Evolutionary conservation across 1,139 yeast species (phyloP).

Genomic region (Debaryomyces singareniensis): DNA sequence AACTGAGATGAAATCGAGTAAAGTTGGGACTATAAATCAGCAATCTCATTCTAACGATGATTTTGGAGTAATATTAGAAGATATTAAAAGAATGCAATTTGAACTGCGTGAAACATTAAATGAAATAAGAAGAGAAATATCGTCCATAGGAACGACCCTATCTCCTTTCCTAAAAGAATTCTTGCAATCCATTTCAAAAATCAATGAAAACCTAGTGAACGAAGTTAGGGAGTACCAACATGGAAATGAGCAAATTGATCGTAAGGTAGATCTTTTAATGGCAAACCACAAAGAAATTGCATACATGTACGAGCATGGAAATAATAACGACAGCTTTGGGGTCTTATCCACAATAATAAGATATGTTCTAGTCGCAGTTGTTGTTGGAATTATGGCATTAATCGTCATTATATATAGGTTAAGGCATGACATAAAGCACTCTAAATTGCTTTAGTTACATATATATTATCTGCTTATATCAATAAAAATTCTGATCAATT

Average conservation of each 20-base stretch:
- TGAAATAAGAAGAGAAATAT: constrained; percentile 13
- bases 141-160: constrained; percentile 20
- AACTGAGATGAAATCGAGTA: constrained; percentile 1
- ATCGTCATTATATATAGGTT: constrained; percentile 39
- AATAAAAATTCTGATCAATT: no score
- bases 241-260: constrained; percentile 26
- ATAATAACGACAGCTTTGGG: constrained; percentile 7
- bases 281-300: constrained; percentile 35
- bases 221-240: constrained; percentile 41
- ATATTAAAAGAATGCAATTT: constrained; percentile 12
- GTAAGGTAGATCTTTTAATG: constrained; percentile 40
- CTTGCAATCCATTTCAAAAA: constrained; percentile 23
- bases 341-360: constrained; percentile 19
- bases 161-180: constrained; percentile 31
- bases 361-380: constrained; percentile 39
- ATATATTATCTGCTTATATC: no score
- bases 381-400: constrained; percentile 30
- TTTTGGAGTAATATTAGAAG: constrained; percentile 5
- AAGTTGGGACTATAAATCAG: constrained; percentile 1
- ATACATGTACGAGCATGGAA: constrained; percentile 17
- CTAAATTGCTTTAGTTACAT: constrained; percentile 46
- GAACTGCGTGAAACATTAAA: constrained; percentile 11
- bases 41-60: constrained; percentile 2
- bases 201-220: constrained; percentile 36
- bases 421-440: constrained; percentile 49